A percentile compares a stretch with the other conserved stretches of the same genome.
phyloP scores from a whole-genome alignment of 176 grass and related monocot species.

The Raddia distichophylla region DNA sequence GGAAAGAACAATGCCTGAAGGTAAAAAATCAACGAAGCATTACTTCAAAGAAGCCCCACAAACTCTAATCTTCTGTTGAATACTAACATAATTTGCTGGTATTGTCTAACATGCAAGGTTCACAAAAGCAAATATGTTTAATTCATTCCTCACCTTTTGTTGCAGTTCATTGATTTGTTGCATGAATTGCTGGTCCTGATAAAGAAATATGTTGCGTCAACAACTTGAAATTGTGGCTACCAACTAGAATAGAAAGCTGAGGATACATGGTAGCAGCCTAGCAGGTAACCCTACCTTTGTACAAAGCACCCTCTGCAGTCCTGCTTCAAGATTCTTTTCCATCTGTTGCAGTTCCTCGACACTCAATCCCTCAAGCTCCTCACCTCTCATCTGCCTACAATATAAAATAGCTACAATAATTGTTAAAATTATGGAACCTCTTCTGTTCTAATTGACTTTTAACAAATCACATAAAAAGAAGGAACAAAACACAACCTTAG shows the following conservation, averaged over 20 bases:
- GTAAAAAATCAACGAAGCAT: background rate
- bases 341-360: constrained; percentile 74
- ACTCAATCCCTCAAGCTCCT: constrained; percentile 76
- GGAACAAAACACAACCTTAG: constrained; percentile 69
- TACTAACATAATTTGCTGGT: background rate
- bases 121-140: background rate
- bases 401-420: background rate
- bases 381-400: constrained; percentile 87
- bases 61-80: background rate
- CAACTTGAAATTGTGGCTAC: constrained; percentile 17
- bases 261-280: background rate
- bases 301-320: constrained; percentile 66
- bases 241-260: constrained; percentile 6
- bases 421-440: background rate
- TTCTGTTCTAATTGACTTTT: constrained; percentile 17
- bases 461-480: constrained; percentile 28
- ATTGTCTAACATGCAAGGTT: background rate
- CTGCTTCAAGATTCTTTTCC: constrained; percentile 83
- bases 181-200: constrained; percentile 72
- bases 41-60: background rate
- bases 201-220: constrained; percentile 23
- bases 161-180: constrained; percentile 73
- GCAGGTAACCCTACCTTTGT: constrained; percentile 67
- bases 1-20: background rate
- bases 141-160: constrained; percentile 64